Evolutionary conservation across 139 green algal species (phyloP), one percentile per base, ranked within the genome.

Genomic region (Deuterostichococcus epilithicus): DNA sequence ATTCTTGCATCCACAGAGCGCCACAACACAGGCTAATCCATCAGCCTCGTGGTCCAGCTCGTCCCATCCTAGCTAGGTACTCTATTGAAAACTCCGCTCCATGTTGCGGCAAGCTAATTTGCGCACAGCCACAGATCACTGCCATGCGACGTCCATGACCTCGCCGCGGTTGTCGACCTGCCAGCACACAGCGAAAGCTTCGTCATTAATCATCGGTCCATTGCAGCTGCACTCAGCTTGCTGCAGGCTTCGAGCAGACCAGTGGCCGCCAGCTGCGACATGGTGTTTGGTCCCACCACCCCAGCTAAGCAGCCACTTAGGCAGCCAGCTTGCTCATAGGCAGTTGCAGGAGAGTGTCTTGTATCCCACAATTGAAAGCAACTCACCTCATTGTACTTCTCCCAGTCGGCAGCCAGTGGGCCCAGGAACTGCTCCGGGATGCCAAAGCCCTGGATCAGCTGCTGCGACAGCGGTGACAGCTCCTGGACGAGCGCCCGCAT

Each of bases 361-460:
- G n/a, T n/a, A n/a, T n/a, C n/a, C n/a, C n/a, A n/a, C n/a, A n/a
- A n/a, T n/a, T n/a, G n/a, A n/a, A n/a, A n/a, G n/a, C n/a, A n/a
- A n/a, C n/a, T n/a, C n/a, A n/a, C n/a, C 70, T 85, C 70, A 83
- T 97, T 97, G 84, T 95, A 97, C 10, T 67, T 28, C 28, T 88
- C 87, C 93, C 93, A 97, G 75, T 97, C 85, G 0, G 80, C 88
- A 20, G 93, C 93, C 73, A 96, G 95, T 66, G 94, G 94, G 8
- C 88, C 86, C 45, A 97, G 71, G 73, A 97, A 81, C 81, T 94
- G 86, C 58, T 94, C 89, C 8, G 93, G 93, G 70, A 98, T 95
- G 82, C 88, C 93, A 79, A 97, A 96, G 4, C 82, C 74, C 6
- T 85, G 86, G 58, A 94, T 81, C n/a, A 97, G 75, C 15, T 71